Evolutionary conservation across 2,329 filamentous ascomycete genomes (phyloP).

Genomic region (Parasarocladium wereldwijsianum): DNA sequence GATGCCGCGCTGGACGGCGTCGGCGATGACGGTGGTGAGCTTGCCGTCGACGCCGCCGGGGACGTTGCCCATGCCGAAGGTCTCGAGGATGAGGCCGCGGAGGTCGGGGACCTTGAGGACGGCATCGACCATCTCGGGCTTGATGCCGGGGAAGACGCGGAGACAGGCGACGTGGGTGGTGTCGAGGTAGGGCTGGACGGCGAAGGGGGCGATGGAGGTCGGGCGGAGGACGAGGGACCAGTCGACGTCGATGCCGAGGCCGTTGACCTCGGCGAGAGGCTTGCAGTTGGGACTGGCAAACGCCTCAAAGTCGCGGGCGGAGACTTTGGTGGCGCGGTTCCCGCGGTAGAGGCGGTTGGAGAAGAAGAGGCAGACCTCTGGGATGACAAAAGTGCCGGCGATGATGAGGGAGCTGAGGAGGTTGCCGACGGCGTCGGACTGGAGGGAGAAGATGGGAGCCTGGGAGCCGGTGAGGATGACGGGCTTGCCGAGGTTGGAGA

Average conservation of each 20-base stretch:
- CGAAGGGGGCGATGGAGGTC: conserved; percentile 58
- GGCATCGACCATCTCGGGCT: conserved; percentile 82
- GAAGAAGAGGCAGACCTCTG: conserved; percentile 89
- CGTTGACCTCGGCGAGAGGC: conserved; percentile 68
- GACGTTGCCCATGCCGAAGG: conserved; percentile 85
- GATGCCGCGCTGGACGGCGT: conserved; percentile 65
- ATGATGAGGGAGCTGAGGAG: conserved; percentile 78
- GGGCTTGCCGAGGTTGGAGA: conserved; percentile 79
- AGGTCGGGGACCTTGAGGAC: conserved; percentile 65
- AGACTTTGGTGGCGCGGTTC: conserved; percentile 78
- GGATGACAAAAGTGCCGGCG: conserved; percentile 82
- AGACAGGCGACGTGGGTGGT: conserved; percentile 83
- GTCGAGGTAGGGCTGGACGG: conserved; percentile 59
- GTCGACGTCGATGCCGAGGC: conserved; percentile 64
- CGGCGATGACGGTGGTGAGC: conserved; percentile 62
- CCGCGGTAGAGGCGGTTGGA: conserved; percentile 82
- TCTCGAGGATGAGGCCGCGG: conserved; percentile 73
- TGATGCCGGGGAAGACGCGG: conserved; percentile 83
- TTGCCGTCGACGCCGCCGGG: conserved; percentile 68
- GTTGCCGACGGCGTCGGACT: conserved; percentile 86
- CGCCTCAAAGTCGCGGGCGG: conserved; percentile 71
- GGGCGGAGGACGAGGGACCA: conserved; percentile 68
- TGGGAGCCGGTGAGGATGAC: conserved; percentile 75
- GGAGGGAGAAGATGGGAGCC: conserved; percentile 77
- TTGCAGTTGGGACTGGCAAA: conserved; percentile 81